phyloP scores from a whole-genome alignment of 495 filamentous ascomycete genomes.

The Talaromyces borbonicus region DNA sequence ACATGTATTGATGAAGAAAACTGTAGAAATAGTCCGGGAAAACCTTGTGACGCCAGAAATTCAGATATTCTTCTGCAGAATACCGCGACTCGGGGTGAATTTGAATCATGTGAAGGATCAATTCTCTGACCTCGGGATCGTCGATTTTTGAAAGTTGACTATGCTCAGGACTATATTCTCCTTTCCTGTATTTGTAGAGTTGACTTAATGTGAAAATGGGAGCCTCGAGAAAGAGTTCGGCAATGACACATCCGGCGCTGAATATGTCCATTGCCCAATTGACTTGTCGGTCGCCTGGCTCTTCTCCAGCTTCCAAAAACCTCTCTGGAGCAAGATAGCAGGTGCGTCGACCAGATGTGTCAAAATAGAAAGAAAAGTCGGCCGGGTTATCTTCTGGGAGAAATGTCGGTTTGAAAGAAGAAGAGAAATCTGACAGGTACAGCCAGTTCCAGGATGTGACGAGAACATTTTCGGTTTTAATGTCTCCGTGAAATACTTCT shows the following conservation, averaged over 20 bases:
- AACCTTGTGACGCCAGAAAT: conserved; percentile 82
- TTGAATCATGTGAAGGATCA: conserved; percentile 93
- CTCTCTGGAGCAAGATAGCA: conserved; percentile 95
- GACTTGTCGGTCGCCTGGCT: conserved; percentile 50
- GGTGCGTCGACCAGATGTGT: conserved; percentile 82
- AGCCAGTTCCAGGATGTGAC: conserved; percentile 99
- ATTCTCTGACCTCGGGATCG: conserved; percentile 73
- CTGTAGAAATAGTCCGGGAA: conserved; percentile 96
- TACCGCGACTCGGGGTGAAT: conserved; percentile 83
- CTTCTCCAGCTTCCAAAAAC: conserved; percentile 63
- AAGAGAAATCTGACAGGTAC: conserved; percentile 91
- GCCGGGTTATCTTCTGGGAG: conserved; percentile 95
- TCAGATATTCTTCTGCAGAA: conserved; percentile 88
- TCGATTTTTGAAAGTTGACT: conserved; percentile 77
- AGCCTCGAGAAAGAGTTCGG: conserved; percentile 90
- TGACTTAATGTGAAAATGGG: conserved; percentile 90
- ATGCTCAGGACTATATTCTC: conserved; percentile 81
- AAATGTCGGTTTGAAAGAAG: conserved; percentile 89
- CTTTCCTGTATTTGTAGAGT: conserved; percentile 84
- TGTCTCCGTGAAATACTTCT: conserved; percentile 94
- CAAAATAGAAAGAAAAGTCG: conserved; percentile 96
- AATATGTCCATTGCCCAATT: conserved; percentile 99
- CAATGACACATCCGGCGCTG: conserved; percentile 93
- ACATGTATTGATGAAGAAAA: conserved; percentile 96
- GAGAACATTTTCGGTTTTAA: conserved; percentile 93